These are phyloP conservation scores for Aspergillus bombycis DNA, from an alignment of 2,329 filamentous ascomycete genomes.

Conservation along the genomic window DNA sequence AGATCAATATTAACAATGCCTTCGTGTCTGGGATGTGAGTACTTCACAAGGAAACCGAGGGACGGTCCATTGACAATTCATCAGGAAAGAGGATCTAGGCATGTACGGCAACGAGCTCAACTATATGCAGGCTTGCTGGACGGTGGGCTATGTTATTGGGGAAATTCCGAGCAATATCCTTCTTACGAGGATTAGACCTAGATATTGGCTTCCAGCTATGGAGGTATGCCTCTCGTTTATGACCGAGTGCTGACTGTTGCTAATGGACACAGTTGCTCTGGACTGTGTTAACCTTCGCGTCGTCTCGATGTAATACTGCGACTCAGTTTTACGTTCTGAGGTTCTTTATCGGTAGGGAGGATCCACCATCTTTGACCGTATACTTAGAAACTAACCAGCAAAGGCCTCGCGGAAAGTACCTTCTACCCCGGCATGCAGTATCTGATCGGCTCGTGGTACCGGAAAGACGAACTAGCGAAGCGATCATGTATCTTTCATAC, in stretches of 20 bases:
- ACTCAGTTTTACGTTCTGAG: slow-evolving; percentile 52
- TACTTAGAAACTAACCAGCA: not conserved
- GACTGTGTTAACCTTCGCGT: slow-evolving; percentile 53
- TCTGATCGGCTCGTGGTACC: slow-evolving; percentile 57
- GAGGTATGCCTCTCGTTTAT: slow-evolving; percentile 36
- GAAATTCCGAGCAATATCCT: slow-evolving; percentile 57
- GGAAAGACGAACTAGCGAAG: slow-evolving; percentile 55
- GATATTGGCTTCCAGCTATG: slow-evolving; percentile 53
- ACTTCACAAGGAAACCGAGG: not conserved
- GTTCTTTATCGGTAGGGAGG: slow-evolving; percentile 50
- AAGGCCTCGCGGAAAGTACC: slow-evolving; percentile 52
- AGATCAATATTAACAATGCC: slow-evolving; percentile 51
- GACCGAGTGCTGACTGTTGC: too few species aligned
- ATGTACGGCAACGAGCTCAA: slow-evolving; percentile 60
- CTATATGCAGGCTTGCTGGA: slow-evolving; percentile 61
- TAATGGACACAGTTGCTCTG: slow-evolving; percentile 42
- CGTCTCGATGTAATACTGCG: slow-evolving; percentile 45
- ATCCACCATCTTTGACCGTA: not conserved
- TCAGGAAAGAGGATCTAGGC: slow-evolving; percentile 56
- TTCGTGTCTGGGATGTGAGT: slow-evolving; percentile 52
- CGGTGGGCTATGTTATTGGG: slow-evolving; percentile 62
- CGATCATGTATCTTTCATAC: slow-evolving; percentile 57
- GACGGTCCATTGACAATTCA: not conserved
- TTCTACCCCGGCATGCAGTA: slow-evolving; percentile 59
- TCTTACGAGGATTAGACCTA: slow-evolving; percentile 52